A percentile compares a stretch with the other conserved stretches of the same genome.
Evolutionary conservation across 2,329 filamentous ascomycete genomes (phyloP).

Genomic region (Aspergillus aculeatinus): DNA sequence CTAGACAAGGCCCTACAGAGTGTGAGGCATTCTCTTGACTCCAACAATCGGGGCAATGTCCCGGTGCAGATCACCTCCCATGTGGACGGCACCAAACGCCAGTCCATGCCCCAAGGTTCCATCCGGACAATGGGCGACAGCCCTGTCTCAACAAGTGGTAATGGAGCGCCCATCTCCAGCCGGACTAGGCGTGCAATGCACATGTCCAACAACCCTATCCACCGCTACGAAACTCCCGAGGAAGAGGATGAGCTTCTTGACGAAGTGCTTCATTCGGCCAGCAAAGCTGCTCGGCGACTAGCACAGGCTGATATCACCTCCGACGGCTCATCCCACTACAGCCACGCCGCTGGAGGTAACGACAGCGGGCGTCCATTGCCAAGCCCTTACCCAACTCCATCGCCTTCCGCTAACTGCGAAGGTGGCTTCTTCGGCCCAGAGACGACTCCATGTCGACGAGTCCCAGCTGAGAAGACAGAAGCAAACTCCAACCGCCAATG

Average conservation of each 20-base stretch:
- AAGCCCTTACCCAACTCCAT: slow-evolving; percentile 68
- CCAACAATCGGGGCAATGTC: slow-evolving; percentile 37
- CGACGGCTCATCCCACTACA: slow-evolving; percentile 58
- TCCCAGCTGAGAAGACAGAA: slow-evolving; percentile 62
- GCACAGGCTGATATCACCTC: slow-evolving; percentile 46
- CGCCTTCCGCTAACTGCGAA: slow-evolving; percentile 79
- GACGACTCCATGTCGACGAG: slow-evolving; percentile 58
- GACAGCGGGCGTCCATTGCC: slow-evolving; percentile 33
- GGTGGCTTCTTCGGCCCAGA: slow-evolving; percentile 67
- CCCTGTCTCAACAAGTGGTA: slow-evolving; percentile 27
- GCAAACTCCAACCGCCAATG: slow-evolving; percentile 66
- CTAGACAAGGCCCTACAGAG: slow-evolving; percentile 62
- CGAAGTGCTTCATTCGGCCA: slow-evolving; percentile 77
- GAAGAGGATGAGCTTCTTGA: slow-evolving; percentile 96
- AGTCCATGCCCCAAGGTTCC: slow-evolving; percentile 40
- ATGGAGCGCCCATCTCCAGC: slow-evolving; percentile 64
- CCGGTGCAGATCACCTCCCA: slow-evolving; percentile 37
- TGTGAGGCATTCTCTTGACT: slow-evolving; percentile 59
- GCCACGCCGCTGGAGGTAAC: slow-evolving; percentile 28
- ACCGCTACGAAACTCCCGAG: slow-evolving; percentile 89
- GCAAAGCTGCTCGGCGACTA: slow-evolving; percentile 70
- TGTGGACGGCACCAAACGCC: slow-evolving; percentile 36
- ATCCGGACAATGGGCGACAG: slow-evolving; percentile 31
- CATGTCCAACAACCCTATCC: slow-evolving; percentile 68
- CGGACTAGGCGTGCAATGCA: slow-evolving; percentile 75